Evolutionary conservation across 2,329 filamentous ascomycete species (phyloP), one percentile per base, ranked within the genome.

Genomic region (Ciborinia camelliae): DNA sequence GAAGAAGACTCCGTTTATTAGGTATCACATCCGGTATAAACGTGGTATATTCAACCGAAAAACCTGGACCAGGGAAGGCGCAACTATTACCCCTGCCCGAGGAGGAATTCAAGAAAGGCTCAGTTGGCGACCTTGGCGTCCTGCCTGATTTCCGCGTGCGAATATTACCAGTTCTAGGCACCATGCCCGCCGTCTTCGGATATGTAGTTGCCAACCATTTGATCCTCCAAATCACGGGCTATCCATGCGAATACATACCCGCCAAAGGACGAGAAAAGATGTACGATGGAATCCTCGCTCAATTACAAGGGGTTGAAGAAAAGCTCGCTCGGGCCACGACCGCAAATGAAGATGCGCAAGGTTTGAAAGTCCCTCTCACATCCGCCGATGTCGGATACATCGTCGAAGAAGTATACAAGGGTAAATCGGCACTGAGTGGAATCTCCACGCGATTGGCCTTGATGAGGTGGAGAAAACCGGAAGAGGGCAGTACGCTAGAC

Each of bases 151-250:
- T 99, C 76, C 85, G 95, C 30, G 91, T 97, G 12, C 85, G 95
- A n/a, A 99, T 99, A 65, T 78, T 99, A 10, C 95, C 95, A 0
- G 95, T 99, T 0, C 80, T 99, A 3, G 95, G 95, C 0, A 99
- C 95, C 0, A 97, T 99, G 93, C 95, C 95, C 0, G 94, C 95
- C 2, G 89, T 98, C 0, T 99, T 99, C 76, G 95, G 95, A 10
- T 90, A 97, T 64, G 90, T 90, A 0, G 86, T 91, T 10, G 95
- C 95, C 4, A 99, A 98, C 77, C 92, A 98, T 75, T 87, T 98
- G 66, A 94, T 99, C 69, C 83, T 96, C 64, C 86, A 87, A 65
- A 85, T 98, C 54, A 78, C 83, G 69, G 90, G 88, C 9, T 99
- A 99, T 73, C 95, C 95, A 0, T 85, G 90, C 55, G 92, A 96